Evolutionary conservation across 2,329 filamentous ascomycete species (phyloP).

Genomic region (Aspergillus quadricinctus): DNA sequence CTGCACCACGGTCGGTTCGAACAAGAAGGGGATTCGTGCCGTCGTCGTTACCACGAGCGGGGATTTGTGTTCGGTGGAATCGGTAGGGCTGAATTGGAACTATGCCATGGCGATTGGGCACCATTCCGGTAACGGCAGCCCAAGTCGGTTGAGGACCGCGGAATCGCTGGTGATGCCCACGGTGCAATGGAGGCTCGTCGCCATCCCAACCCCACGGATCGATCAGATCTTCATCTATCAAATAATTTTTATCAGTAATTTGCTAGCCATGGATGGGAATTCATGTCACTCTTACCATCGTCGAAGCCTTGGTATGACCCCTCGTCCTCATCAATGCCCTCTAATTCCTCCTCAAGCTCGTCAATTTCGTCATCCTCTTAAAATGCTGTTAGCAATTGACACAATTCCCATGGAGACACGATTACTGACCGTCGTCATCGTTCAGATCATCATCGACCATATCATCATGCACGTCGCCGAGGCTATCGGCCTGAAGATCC

Average conservation of each 20-base stretch:
- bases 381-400: constrained; percentile 30
- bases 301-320: constrained; percentile 39
- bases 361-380: constrained; percentile 55
- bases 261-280: neutral
- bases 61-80: constrained; percentile 40
- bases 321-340: constrained; percentile 43
- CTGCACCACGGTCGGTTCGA: constrained; percentile 45
- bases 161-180: constrained; percentile 51
- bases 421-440: constrained; percentile 51
- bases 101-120: constrained; percentile 48
- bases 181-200: constrained; percentile 47
- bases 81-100: constrained; percentile 41
- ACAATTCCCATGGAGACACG: neutral
- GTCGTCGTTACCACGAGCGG: constrained; percentile 64
- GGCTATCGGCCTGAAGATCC: constrained; percentile 41
- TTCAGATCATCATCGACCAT: constrained; percentile 53
- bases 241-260: constrained; percentile 27
- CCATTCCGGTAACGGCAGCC: constrained; percentile 57
- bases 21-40: constrained; percentile 83
- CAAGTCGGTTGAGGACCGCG: constrained; percentile 58
- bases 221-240: constrained; percentile 33
- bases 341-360: constrained; percentile 43
- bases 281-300: constrained; percentile 17
- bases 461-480: constrained; percentile 46
- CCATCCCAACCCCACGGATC: constrained; percentile 50